These are phyloP conservation scores for Aspergillus egyptiacus DNA, from an alignment of 495 filamentous ascomycete species.

Conservation along the genomic window DNA sequence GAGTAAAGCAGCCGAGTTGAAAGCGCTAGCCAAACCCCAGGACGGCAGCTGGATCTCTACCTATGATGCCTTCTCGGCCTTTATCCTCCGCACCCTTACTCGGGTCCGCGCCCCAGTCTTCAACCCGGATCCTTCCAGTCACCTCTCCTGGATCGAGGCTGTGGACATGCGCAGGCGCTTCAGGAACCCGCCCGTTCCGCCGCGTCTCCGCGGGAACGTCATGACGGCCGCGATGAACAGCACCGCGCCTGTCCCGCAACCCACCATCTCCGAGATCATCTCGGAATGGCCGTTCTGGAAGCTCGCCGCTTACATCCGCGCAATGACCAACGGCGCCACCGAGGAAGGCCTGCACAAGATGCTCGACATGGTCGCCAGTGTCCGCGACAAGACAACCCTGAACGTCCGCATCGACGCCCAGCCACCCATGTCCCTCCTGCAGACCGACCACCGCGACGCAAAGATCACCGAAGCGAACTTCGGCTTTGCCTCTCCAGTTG, in stretches of 20 bases:
- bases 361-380: constrained; percentile 26
- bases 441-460: constrained; percentile 25
- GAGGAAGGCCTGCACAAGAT: constrained; percentile 23
- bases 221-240: constrained; percentile 24
- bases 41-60: constrained; percentile 36
- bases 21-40: constrained; percentile 28
- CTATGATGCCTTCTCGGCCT: constrained; percentile 38
- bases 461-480: constrained; percentile 18
- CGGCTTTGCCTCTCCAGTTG: constrained; percentile 20
- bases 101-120: constrained; percentile 29
- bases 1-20: constrained; percentile 37
- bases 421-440: constrained; percentile 19
- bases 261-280: constrained; percentile 28
- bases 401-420: constrained; percentile 17
- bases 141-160: constrained; percentile 29
- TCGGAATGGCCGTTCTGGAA: constrained; percentile 29
- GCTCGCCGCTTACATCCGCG: constrained; percentile 35
- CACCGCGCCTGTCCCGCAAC: constrained; percentile 11
- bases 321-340: constrained; percentile 30
- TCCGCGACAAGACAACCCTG: constrained; percentile 34
- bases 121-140: constrained; percentile 20
- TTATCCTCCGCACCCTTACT: constrained; percentile 31
- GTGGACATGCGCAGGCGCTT: constrained; percentile 38
- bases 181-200: constrained; percentile 15
- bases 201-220: constrained; percentile 33